phyloP scores from a whole-genome alignment of 2,329 filamentous ascomycete genomes.

The Penicillium sp. region DNA sequence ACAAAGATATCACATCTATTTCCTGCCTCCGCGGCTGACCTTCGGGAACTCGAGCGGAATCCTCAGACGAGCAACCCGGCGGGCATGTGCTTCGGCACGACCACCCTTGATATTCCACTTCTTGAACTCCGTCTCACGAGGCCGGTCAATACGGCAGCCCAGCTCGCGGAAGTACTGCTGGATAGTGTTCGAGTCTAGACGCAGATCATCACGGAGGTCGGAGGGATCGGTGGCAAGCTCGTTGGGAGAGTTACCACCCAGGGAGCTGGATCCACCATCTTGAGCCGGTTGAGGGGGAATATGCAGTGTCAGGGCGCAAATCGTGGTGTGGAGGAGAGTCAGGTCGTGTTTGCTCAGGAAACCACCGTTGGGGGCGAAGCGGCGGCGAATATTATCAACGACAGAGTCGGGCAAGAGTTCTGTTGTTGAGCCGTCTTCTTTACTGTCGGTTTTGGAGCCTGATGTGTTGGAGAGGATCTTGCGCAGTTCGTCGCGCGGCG shows the following conservation, averaged over 20 bases:
- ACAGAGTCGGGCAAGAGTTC: constrained; percentile 42
- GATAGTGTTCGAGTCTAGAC: constrained; percentile 40
- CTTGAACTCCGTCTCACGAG: constrained; percentile 45
- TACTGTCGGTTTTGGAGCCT: constrained; percentile 22
- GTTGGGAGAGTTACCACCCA: constrained; percentile 41
- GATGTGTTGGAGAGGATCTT: constrained; percentile 38
- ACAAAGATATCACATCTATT: constrained; percentile 20
- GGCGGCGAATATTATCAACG: constrained; percentile 46
- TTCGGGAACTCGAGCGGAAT: constrained; percentile 85
- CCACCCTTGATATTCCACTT: constrained; percentile 58
- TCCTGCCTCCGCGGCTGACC: constrained; percentile 46
- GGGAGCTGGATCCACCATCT: constrained; percentile 39
- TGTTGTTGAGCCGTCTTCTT: constrained; percentile 17
- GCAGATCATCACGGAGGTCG: constrained; percentile 51
- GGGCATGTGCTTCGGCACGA: constrained; percentile 59
- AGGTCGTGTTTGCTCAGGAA: constrained; percentile 44
- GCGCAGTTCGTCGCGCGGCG: constrained; percentile 45
- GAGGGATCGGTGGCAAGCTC: constrained; percentile 49
- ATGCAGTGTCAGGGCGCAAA: constrained; percentile 52
- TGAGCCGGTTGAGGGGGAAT: constrained; percentile 47
- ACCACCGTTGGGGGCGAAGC: constrained; percentile 45
- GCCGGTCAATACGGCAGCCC: constrained; percentile 49
- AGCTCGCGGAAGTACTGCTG: constrained; percentile 51
- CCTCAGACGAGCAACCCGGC: constrained; percentile 69
- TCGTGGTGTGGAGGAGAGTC: constrained; percentile 50